Conservation (phyloP, 768 basidiomycete genomes). For the Tulasnella sp. region DNA sequence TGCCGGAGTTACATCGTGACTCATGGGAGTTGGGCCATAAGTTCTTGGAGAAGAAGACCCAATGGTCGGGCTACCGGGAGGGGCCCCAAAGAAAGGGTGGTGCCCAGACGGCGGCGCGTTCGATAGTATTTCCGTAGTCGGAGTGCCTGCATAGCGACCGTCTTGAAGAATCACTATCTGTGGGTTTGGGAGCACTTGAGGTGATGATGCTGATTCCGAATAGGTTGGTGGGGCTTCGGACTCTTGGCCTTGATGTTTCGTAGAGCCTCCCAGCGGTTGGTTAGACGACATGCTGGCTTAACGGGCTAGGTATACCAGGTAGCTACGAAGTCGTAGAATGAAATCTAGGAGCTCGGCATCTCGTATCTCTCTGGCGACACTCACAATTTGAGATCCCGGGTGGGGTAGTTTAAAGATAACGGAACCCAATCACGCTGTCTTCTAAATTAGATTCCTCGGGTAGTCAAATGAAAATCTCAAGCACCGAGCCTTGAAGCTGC, state of each 20-base stretch:
- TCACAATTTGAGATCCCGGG: background rate
- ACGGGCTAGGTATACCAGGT: background rate
- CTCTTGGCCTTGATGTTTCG: background rate
- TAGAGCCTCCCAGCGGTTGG: background rate
- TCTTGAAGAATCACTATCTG: background rate
- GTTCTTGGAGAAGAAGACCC: background rate
- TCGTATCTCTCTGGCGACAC: background rate
- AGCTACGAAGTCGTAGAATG: background rate
- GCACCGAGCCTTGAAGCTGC: background rate
- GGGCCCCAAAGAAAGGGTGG: conserved; percentile 10
- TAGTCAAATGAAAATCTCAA: background rate
- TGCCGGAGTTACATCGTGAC: background rate
- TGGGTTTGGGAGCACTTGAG: background rate
- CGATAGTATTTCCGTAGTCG: background rate
- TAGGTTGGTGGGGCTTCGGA: background rate
- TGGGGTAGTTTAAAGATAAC: background rate
- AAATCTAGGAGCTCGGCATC: background rate
- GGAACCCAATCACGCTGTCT: background rate
- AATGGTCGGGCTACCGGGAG: conserved; percentile 1
- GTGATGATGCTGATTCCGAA: background rate
- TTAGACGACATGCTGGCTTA: background rate
- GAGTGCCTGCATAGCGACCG: background rate
- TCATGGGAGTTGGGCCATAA: conserved; percentile 1
- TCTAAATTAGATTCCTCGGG: background rate
- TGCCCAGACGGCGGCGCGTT: background rate